phyloP scores from a whole-genome alignment of 2,329 filamentous ascomycete species.

The Calonectria pauciramosa region DNA sequence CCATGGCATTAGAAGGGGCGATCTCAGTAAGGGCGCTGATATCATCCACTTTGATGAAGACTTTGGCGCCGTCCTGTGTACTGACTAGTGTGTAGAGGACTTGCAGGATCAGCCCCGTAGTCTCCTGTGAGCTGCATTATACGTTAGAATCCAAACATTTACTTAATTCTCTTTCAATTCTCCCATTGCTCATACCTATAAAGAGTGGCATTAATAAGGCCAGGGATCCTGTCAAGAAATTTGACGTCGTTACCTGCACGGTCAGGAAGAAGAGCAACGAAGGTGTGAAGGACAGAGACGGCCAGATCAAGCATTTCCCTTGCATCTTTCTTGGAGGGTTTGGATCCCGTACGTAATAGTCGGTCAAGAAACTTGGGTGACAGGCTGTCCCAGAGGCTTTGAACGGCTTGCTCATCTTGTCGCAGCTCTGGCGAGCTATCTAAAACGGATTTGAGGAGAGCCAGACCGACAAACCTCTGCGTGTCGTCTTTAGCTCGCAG shows the following conservation, averaged over 20 bases:
- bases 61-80: slow-evolving; percentile 62
- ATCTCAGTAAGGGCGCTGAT: slow-evolving; percentile 69
- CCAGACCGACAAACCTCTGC: slow-evolving; percentile 76
- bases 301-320: slow-evolving; percentile 74
- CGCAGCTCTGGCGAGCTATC: slow-evolving; percentile 70
- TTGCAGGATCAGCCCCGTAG: slow-evolving; percentile 67
- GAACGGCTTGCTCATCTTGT: slow-evolving; percentile 60
- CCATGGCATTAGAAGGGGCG: slow-evolving; percentile 66
- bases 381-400: slow-evolving; percentile 71
- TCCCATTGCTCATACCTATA: slow-evolving; percentile 60
- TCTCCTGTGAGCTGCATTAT: slow-evolving; percentile 62
- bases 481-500: slow-evolving; percentile 75
- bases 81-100: slow-evolving; percentile 70
- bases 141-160: not conserved
- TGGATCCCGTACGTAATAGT: slow-evolving; percentile 68
- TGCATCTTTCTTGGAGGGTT: slow-evolving; percentile 58
- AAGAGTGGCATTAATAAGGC: slow-evolving; percentile 66
- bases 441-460: slow-evolving; percentile 75
- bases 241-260: slow-evolving; percentile 58
- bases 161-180: too few relatives aligned
- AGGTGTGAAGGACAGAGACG: slow-evolving; percentile 74
- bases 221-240: slow-evolving; percentile 66
- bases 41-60: slow-evolving; percentile 64
- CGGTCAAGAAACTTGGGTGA: slow-evolving; percentile 75
- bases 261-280: slow-evolving; percentile 69